Evolutionary conservation across 1,284 basidiomycete species (phyloP).

Genomic region (Stygiomarasmius scandens): DNA sequence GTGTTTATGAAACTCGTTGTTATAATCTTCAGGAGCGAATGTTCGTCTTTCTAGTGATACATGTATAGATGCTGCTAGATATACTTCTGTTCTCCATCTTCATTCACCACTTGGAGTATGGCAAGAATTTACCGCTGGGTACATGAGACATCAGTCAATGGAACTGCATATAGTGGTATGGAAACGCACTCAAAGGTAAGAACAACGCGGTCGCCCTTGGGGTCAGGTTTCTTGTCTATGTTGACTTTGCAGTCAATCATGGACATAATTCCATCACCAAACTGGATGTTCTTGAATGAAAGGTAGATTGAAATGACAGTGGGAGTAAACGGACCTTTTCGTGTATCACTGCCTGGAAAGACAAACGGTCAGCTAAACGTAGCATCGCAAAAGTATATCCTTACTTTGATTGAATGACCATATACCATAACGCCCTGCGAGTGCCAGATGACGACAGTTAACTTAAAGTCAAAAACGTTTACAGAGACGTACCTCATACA

Average conservation of each 20-base stretch:
- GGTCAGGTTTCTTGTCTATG: slow-evolving; percentile 75
- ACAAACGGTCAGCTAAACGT: neutral
- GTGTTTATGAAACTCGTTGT: no score
- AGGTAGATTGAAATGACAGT: neutral
- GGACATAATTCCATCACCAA: slow-evolving; percentile 90
- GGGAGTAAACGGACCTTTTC: slow-evolving; percentile 65
- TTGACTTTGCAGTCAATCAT: slow-evolving; percentile 85
- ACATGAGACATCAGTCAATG: neutral
- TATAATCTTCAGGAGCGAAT: no score
- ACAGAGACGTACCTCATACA: slow-evolving; percentile 71
- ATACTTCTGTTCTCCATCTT: neutral
- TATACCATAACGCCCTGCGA: slow-evolving; percentile 75
- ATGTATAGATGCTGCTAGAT: neutral
- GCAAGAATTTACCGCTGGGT: slow-evolving; percentile 16
- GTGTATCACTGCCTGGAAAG: slow-evolving; percentile 71
- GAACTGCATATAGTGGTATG: neutral
- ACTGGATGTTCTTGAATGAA: slow-evolving; percentile 43
- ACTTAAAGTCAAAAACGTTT: neutral
- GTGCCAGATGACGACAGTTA: neutral
- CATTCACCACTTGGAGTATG: slow-evolving; percentile 14
- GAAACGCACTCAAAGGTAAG: slow-evolving; percentile 79
- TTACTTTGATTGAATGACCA: slow-evolving; percentile 76
- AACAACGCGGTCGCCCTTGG: slow-evolving; percentile 82
- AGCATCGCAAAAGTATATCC: slow-evolving; percentile 14
- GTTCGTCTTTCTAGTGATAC: neutral